Base-by-base conservation (phyloP, 202 grass and related monocot genomes). In the Cymbopogon flexuosus region DNA sequence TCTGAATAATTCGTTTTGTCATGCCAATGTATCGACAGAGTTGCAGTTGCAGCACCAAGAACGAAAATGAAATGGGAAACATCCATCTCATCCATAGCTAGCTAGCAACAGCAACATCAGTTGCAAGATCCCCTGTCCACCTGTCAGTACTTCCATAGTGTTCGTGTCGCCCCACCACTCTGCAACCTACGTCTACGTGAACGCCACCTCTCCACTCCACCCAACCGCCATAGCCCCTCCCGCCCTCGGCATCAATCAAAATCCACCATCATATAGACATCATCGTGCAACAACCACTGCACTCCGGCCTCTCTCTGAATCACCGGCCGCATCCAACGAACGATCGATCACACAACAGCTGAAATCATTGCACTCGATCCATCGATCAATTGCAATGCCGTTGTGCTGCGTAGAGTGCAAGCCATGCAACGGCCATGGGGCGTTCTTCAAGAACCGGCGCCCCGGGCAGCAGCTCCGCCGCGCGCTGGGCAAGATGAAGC, bases 371-470 rank as follows among this genome's bases (percentile, higher is more conserved):
- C 63, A 33, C 57, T 73, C 40, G 29, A 16, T 62, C 29, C 18
- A 5, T 63, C 23, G 30, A 22, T 42, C 16, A 19, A 21, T 22
- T 42, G 24, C 29, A 6, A 24, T 22, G 88, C 62, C 88, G 75
- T 49, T 56, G 10, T 80, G 46, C 56, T 86, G 74, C 78, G 81
- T 84, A 5, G 65, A 89, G 51, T 91, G 88, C 68, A 93, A 82
- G 58, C 46, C 69, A 73, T 81, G 80, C 79, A 85, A 64, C 5
- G 65, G 79, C 18, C 39, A 70, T 4, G 31, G 18, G 66, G 21
- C 0, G n/a, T 52, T 88, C 77, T 92, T 90, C 70, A 91, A 78
- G 72, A 83, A 6, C 70, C 72, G 73, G 46, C 54, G 49, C 23
- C 70, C 81, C 27, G 86, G 70, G 80, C 70, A 86, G 31, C 63